Conservation (phyloP, 345 rosid species). For the Gossypium bickii region DNA sequence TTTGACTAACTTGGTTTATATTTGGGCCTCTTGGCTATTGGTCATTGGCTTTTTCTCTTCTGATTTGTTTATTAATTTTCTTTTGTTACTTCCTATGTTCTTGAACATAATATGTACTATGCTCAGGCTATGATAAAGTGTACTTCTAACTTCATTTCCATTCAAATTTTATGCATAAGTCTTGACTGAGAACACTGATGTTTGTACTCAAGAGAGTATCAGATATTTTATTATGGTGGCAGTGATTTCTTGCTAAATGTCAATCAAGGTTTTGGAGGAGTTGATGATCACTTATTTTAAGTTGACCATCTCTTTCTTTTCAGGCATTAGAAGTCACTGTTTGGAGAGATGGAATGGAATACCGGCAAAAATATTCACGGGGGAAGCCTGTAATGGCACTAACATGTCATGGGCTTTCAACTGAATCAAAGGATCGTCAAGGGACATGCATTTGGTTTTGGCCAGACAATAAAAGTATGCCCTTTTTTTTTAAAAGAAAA, state of each 20-base stretch:
- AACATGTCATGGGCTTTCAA: slow-evolving; percentile 44
- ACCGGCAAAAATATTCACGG: slow-evolving; percentile 76
- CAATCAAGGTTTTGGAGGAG: background rate
- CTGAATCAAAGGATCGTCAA: slow-evolving; percentile 49
- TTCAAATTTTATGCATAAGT: background rate
- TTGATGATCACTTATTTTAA: background rate
- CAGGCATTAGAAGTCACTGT: slow-evolving; percentile 82
- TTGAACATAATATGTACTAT: background rate
- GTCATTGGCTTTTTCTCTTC: background rate
- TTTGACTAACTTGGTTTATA: background rate
- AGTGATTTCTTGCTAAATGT: background rate
- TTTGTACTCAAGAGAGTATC: background rate
- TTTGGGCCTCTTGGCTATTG: background rate
- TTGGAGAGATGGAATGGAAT: slow-evolving; percentile 86
- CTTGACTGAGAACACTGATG: background rate
- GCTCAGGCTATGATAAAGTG: background rate
- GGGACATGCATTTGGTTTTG: slow-evolving; percentile 88
- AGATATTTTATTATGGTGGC: background rate
- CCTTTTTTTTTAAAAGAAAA: background rate
- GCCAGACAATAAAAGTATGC: slow-evolving; percentile 92
- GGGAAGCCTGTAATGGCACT: slow-evolving; percentile 74
- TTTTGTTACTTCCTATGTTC: background rate
- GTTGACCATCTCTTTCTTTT: slow-evolving; percentile 17
- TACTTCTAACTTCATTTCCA: background rate
- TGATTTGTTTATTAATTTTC: background rate